Conservation (phyloP, 164 flowering plant species). For the Santalum album region DNA sequence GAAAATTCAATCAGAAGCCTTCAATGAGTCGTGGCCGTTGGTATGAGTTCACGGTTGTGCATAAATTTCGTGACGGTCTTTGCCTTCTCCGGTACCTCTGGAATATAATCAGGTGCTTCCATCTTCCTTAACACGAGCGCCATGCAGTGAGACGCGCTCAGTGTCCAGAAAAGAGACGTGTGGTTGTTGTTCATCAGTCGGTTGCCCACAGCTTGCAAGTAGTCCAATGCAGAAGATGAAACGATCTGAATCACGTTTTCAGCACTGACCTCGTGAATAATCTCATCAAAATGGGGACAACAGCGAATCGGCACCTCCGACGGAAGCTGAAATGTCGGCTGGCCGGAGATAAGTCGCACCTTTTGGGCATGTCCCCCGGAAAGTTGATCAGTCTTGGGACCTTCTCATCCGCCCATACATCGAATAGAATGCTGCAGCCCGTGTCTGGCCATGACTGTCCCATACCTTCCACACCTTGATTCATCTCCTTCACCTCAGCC, state of each 20-base stretch:
- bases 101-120: conserved; percentile 13
- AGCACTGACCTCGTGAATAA: conserved; percentile 47
- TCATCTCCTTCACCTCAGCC: conserved; percentile 32
- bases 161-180: conserved; percentile 39
- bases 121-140: conserved; percentile 50
- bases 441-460: conserved; percentile 52
- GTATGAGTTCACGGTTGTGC: conserved; percentile 25
- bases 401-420: conserved; percentile 47
- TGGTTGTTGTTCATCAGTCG: conserved; percentile 26
- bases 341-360: conserved; percentile 52
- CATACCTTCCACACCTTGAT: conserved; percentile 25
- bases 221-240: conserved; percentile 22
- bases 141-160: conserved; percentile 49
- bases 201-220: conserved; percentile 37
- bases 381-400: conserved; percentile 37
- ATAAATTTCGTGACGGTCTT: conserved; percentile 42
- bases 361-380: conserved; percentile 42
- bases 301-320: conserved; percentile 25
- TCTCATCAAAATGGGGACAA: conserved; percentile 23
- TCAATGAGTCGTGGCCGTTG: conserved; percentile 21
- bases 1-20: no score
- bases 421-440: conserved; percentile 71
- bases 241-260: conserved; percentile 58
- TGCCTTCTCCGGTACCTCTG: conserved; percentile 24
- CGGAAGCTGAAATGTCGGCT: conserved; percentile 29